Evolutionary conservation across 345 rosid genomes (phyloP).

Genomic region (Geranium brycei): DNA sequence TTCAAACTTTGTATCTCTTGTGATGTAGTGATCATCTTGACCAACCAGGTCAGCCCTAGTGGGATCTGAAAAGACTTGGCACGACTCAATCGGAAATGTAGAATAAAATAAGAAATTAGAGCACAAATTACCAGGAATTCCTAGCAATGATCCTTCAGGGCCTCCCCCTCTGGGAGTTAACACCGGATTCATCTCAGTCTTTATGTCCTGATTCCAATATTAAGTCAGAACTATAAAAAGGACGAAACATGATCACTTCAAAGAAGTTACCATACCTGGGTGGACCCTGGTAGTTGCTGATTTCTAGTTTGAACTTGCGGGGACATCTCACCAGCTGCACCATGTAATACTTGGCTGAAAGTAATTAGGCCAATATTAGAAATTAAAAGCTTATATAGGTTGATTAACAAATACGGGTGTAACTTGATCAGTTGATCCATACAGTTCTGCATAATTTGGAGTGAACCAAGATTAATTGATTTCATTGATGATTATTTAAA

Average conservation of each 20-base stretch:
- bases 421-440: too few species aligned
- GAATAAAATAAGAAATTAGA: constrained; percentile 1
- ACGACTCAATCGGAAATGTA: not conserved
- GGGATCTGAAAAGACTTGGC: too few species aligned
- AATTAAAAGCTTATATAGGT: too few species aligned
- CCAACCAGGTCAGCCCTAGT: too few species aligned
- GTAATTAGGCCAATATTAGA: constrained; percentile 3
- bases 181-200: constrained; percentile 75
- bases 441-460: too few species aligned
- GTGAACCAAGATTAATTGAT: too few species aligned
- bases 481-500: too few species aligned
- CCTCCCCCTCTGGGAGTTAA: constrained; percentile 76
- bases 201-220: constrained; percentile 62
- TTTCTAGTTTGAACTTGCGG: constrained; percentile 78
- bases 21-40: too few species aligned
- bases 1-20: too few species aligned
- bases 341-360: constrained; percentile 91
- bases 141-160: constrained; percentile 83
- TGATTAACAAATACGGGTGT: too few species aligned
- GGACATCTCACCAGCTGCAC: constrained; percentile 69
- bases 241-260: constrained; percentile 1
- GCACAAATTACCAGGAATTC: constrained; percentile 61
- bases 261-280: constrained; percentile 37
- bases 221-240: constrained; percentile 15
- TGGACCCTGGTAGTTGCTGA: constrained; percentile 72